Conservation (phyloP, 179 eudicot genomes). For the Spergularia azorica region DNA sequence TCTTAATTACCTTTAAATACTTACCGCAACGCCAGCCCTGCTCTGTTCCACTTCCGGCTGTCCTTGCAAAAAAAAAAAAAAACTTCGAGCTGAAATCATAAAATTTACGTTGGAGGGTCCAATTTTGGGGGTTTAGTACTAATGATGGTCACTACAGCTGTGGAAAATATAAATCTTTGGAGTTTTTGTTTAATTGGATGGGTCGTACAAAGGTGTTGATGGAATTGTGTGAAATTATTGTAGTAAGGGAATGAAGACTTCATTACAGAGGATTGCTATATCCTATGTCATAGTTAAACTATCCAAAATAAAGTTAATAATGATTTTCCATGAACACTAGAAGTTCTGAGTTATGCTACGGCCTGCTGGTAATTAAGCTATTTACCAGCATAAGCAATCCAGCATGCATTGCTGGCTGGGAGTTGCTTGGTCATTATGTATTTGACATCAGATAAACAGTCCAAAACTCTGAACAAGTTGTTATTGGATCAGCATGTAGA, state of each 20-base stretch:
- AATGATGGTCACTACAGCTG: neutral
- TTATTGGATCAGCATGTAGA: neutral
- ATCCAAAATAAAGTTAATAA: too few relatives aligned
- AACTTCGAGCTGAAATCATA: neutral
- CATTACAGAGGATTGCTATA: neutral
- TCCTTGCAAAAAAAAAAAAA: neutral
- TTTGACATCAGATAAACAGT: neutral
- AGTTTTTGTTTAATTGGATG: neutral
- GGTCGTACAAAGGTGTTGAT: slow-evolving; percentile 1
- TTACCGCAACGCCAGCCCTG: neutral
- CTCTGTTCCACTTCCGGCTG: neutral
- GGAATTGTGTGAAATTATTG: neutral
- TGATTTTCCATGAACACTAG: neutral
- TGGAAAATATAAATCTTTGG: neutral
- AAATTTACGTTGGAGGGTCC: neutral
- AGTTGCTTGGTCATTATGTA: neutral
- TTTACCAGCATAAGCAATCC: neutral
- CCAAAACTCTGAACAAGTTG: slow-evolving; percentile 4
- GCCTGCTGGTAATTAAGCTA: neutral
- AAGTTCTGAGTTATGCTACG: neutral
- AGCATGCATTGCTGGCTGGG: neutral
- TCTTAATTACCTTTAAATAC: neutral
- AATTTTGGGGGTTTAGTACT: neutral
- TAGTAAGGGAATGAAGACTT: neutral
- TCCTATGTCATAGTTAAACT: neutral